Conservation (phyloP, 176 grass and related monocot genomes). For the Oryza brachyantha region DNA sequence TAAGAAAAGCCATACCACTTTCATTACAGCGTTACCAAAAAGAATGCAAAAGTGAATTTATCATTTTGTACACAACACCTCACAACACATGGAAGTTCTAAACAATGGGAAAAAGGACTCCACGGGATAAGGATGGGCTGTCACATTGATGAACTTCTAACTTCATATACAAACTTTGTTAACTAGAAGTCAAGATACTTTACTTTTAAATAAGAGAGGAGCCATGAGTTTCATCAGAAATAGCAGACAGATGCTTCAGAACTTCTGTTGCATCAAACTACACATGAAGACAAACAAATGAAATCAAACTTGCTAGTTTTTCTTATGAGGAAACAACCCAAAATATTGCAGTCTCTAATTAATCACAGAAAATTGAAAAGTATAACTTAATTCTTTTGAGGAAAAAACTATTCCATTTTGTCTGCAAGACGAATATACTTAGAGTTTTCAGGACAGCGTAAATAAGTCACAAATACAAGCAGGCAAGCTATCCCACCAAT, state of each 20-base stretch:
- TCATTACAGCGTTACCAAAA: neutral
- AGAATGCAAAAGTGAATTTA: neutral
- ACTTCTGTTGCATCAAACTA: neutral
- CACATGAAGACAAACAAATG: neutral
- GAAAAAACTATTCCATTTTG: neutral
- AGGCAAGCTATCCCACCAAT: neutral
- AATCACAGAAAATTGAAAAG: neutral
- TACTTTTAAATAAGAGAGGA: neutral
- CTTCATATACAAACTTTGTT: neutral
- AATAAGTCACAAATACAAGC: neutral
- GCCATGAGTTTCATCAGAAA: neutral
- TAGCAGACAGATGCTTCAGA: neutral
- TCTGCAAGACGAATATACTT: neutral
- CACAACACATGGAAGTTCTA: neutral
- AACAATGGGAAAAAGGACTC: neutral
- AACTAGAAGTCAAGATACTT: neutral
- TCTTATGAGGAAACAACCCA: neutral
- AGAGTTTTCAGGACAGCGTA: neutral
- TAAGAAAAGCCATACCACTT: neutral
- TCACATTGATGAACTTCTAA: neutral
- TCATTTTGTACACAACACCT: neutral
- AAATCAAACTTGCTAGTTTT: neutral
- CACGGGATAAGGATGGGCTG: neutral
- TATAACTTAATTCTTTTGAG: neutral
- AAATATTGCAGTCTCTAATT: neutral